Percentiles rank a stretch among this genome's conserved stretches.
Evolutionary conservation across 805 yeast species (phyloP).

Genomic region (Wickerhamiella alocasiicola): DNA sequence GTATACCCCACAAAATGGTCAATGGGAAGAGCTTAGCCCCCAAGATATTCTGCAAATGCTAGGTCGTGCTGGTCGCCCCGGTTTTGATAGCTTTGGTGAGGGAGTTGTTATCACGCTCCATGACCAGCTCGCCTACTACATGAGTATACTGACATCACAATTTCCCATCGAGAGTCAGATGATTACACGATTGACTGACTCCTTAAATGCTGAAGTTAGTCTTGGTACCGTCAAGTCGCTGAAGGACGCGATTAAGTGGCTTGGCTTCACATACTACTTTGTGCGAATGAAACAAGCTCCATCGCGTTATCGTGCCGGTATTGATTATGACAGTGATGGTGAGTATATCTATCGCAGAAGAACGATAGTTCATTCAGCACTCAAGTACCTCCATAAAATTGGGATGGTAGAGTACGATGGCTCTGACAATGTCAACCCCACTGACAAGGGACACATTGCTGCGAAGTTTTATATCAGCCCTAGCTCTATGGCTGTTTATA

Average conservation of each 20-base stretch:
- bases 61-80: slow-evolving; percentile 97
- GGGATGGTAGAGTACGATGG: slow-evolving; percentile 49
- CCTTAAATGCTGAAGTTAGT: slow-evolving; percentile 76
- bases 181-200: slow-evolving; percentile 56
- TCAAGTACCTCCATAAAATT: slow-evolving; percentile 42
- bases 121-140: slow-evolving; percentile 72
- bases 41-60: slow-evolving; percentile 94
- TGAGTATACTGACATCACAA: slow-evolving; percentile 84
- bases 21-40: slow-evolving; percentile 85
- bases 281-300: slow-evolving; percentile 71
- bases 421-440: slow-evolving; percentile 34
- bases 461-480: slow-evolving; percentile 76
- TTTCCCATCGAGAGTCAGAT: slow-evolving; percentile 86
- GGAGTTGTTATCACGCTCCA: slow-evolving; percentile 87
- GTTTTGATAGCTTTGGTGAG: slow-evolving; percentile 84
- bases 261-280: slow-evolving; percentile 63
- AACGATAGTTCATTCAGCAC: slow-evolving; percentile 68
- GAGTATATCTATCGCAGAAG: slow-evolving; percentile 40
- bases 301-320: slow-evolving; percentile 59
- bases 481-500: slow-evolving; percentile 57
- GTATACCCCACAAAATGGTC: slow-evolving; percentile 80
- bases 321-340: slow-evolving; percentile 44
- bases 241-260: slow-evolving; percentile 68
- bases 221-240: slow-evolving; percentile 49
- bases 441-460: slow-evolving; percentile 72